Conservation (phyloP, 495 filamentous ascomycete species). For the Lindgomyces ingoldianus region DNA sequence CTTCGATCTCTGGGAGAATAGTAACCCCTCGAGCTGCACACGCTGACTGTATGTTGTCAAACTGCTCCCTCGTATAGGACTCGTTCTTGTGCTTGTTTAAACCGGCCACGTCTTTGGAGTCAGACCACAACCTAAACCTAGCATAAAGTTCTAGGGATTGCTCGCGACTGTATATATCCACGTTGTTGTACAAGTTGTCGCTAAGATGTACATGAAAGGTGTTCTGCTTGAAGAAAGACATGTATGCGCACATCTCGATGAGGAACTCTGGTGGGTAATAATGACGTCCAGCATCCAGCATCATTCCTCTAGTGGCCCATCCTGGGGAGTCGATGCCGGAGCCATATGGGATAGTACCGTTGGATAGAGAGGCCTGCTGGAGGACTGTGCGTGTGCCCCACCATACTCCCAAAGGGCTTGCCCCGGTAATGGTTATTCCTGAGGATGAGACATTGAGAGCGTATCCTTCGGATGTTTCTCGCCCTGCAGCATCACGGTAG, state of each 20-base stretch:
- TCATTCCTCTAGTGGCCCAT: conserved; percentile 53
- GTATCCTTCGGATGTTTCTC: conserved; percentile 53
- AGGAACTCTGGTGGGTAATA: conserved; percentile 56
- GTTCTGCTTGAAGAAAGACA: conserved; percentile 60
- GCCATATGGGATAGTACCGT: conserved; percentile 43
- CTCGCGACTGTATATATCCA: conserved; percentile 43
- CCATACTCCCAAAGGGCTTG: conserved; percentile 55
- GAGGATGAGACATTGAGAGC: conserved; percentile 44
- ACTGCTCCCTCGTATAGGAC: conserved; percentile 51
- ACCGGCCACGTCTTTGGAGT: conserved; percentile 46
- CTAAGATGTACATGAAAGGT: conserved; percentile 56
- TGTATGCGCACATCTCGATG: conserved; percentile 54
- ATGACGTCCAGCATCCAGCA: conserved; percentile 55
- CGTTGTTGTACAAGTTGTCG: conserved; percentile 54
- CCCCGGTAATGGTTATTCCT: conserved; percentile 51
- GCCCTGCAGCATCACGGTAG: conserved; percentile 49
- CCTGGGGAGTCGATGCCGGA: conserved; percentile 50
- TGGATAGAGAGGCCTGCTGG: conserved; percentile 48
- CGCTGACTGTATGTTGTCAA: conserved; percentile 49
- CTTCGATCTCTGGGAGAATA: conserved; percentile 52
- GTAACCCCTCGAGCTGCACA: conserved; percentile 53
- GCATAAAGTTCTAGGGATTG: conserved; percentile 49
- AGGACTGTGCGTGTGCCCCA: conserved; percentile 56
- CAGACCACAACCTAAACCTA: conserved; percentile 48
- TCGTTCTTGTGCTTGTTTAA: conserved; percentile 52